Conservation (phyloP, 2,329 filamentous ascomycete genomes). For the Zymoseptoria ardabiliae region DNA sequence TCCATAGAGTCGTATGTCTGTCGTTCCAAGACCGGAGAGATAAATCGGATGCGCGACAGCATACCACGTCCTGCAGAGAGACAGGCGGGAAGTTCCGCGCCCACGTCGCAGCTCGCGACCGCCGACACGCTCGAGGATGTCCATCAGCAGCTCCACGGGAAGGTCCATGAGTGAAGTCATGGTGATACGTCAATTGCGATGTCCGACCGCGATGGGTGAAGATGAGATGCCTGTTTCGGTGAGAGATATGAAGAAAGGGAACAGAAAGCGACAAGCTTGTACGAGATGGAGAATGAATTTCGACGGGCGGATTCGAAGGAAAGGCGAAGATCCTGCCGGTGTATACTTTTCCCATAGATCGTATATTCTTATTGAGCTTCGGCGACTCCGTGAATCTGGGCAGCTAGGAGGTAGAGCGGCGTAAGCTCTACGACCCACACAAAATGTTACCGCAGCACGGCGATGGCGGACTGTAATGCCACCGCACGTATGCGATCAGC, state of each 20-base stretch:
- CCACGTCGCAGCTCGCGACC: slow-evolving; percentile 17
- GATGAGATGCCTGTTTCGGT: neutral
- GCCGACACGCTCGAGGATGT: slow-evolving; percentile 15
- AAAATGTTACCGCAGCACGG: neutral
- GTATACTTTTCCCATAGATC: neutral
- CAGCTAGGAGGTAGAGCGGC: too few species aligned
- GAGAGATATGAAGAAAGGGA: neutral
- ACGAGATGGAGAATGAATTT: neutral
- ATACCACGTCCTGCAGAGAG: slow-evolving; percentile 13
- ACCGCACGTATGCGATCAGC: neutral
- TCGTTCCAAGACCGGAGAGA: slow-evolving; percentile 8
- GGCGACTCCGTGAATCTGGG: slow-evolving; percentile 3
- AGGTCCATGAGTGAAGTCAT: slow-evolving; percentile 14
- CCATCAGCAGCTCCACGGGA: slow-evolving; percentile 12
- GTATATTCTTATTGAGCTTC: neutral
- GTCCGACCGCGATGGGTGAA: neutral
- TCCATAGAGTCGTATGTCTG: slow-evolving; percentile 9
- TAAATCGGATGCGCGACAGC: slow-evolving; percentile 11
- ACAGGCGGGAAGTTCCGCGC: slow-evolving; percentile 3
- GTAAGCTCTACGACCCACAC: neutral
- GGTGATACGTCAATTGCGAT: neutral
- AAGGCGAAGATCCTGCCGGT: neutral
- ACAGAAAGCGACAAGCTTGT: neutral
- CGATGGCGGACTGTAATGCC: neutral
- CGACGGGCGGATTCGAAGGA: neutral